These are phyloP conservation scores for Corynespora cassiicola DNA, from an alignment of 2,329 filamentous ascomycete species.

Conservation along the genomic window DNA sequence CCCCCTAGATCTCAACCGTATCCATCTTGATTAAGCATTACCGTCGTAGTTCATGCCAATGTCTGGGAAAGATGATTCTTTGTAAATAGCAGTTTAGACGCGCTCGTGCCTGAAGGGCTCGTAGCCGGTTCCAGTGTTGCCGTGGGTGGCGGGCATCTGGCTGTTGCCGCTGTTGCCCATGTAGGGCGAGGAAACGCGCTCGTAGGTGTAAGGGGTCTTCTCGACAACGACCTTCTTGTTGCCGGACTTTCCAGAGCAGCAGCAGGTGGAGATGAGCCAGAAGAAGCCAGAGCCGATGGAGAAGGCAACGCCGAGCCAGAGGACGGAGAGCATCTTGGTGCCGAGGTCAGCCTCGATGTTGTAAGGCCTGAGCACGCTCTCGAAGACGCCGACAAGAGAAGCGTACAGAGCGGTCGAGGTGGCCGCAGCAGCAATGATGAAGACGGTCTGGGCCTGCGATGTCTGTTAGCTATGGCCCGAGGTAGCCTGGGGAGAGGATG, in stretches of 20 bases:
- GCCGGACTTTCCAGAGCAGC: constrained; percentile 74
- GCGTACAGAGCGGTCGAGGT: constrained; percentile 78
- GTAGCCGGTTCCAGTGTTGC: constrained; percentile 41
- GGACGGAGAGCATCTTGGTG: constrained; percentile 70
- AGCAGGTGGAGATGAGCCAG: constrained; percentile 93
- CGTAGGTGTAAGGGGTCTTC: constrained; percentile 68
- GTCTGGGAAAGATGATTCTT: no score
- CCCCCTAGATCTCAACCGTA: no score
- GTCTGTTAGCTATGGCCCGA: constrained; percentile 17
- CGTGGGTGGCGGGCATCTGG: constrained; percentile 25
- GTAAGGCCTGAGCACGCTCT: constrained; percentile 72
- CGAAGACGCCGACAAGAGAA: constrained; percentile 72
- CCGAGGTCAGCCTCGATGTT: constrained; percentile 73
- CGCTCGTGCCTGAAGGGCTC: constrained; percentile 51
- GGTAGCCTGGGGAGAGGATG: constrained; percentile 41
- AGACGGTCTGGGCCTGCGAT: constrained; percentile 57
- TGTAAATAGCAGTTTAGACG: no score
- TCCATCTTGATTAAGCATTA: no score
- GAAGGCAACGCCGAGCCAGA: constrained; percentile 83
- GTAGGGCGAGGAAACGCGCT: constrained; percentile 57
- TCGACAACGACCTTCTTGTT: constrained; percentile 57
- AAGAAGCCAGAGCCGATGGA: constrained; percentile 79
- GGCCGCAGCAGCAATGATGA: constrained; percentile 70
- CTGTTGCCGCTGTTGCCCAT: constrained; percentile 41
- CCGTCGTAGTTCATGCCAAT: constrained; percentile 1